A percentile compares a stretch with the other conserved stretches of the same genome.
phyloP scores from a whole-genome alignment of 371 early-diverging fungal genomes.

The Hamiltosporidium magnivora region DNA sequence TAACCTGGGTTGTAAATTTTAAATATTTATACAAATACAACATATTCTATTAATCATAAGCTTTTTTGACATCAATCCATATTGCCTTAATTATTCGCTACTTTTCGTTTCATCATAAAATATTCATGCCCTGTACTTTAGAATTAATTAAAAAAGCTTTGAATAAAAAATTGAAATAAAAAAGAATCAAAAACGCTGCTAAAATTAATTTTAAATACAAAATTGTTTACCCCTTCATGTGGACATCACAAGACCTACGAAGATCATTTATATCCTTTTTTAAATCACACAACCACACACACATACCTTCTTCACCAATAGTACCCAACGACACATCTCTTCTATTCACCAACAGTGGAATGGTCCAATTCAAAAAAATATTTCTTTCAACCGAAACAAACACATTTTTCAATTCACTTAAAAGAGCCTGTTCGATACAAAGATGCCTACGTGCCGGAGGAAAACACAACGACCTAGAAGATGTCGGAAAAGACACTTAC shows the following conservation, averaged over 20 bases:
- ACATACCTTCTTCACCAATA: slow-evolving; percentile 74
- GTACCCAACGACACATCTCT: slow-evolving; percentile 89
- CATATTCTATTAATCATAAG: no score
- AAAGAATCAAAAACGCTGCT: no score
- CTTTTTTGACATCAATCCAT: no score
- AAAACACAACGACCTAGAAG: slow-evolving; percentile 99
- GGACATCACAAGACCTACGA: slow-evolving; percentile 59
- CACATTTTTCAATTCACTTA: slow-evolving; percentile 71
- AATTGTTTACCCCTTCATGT: neutral
- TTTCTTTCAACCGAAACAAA: slow-evolving; percentile 81
- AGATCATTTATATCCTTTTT: slow-evolving; percentile 79
- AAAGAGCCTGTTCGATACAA: slow-evolving; percentile 82
- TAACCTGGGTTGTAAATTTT: no score
- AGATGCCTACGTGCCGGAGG: slow-evolving; percentile 98
- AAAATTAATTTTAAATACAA: no score
- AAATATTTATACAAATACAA: no score
- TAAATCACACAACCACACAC: slow-evolving; percentile 63
- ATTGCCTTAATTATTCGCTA: no score
- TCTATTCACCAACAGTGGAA: slow-evolving; percentile 95
- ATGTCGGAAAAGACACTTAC: slow-evolving; percentile 97
- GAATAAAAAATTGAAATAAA: no score
- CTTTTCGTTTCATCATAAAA: no score
- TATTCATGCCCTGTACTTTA: no score
- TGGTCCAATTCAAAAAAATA: slow-evolving; percentile 97
- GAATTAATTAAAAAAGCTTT: no score